A percentile compares a stretch with the other conserved stretches of the same genome.
These are phyloP conservation scores for Cucurbita argyrosperma DNA, from an alignment of 306 rosid species.

Conservation along the genomic window DNA sequence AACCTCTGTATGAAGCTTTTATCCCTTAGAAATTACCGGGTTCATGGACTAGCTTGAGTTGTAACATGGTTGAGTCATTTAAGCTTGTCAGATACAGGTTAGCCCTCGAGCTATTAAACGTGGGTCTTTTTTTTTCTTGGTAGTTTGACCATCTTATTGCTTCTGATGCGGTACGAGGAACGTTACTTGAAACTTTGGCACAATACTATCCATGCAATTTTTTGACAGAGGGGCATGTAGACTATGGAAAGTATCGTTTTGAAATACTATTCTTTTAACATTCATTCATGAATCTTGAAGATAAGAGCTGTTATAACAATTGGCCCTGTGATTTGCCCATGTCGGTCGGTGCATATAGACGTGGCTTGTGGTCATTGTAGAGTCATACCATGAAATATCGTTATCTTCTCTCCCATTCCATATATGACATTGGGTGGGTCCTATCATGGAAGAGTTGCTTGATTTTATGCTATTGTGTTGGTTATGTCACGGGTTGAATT, in stretches of 20 bases:
- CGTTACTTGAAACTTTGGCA: background rate
- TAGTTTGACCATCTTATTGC: background rate
- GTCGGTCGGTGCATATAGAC: background rate
- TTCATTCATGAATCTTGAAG: background rate
- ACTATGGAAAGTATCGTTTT: background rate
- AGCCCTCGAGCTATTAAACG: background rate
- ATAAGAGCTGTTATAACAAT: background rate
- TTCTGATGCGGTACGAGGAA: background rate
- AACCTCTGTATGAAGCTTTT: constrained; percentile 13
- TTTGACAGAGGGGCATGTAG: background rate
- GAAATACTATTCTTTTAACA: background rate
- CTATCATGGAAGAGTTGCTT: background rate
- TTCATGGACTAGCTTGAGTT: constrained; percentile 4
- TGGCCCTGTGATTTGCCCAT: background rate
- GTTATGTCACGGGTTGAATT: background rate
- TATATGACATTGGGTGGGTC: background rate
- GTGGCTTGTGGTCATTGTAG: background rate
- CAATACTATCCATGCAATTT: background rate
- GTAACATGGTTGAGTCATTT: constrained; percentile 15
- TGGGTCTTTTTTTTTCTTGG: background rate
- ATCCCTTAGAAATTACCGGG: constrained; percentile 7
- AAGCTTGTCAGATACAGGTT: constrained; percentile 14
- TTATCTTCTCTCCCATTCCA: background rate
- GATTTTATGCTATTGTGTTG: background rate
- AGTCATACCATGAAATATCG: background rate